phyloP scores from a whole-genome alignment of 352 stramenopile genomes.

The Peronospora belbahrii region DNA sequence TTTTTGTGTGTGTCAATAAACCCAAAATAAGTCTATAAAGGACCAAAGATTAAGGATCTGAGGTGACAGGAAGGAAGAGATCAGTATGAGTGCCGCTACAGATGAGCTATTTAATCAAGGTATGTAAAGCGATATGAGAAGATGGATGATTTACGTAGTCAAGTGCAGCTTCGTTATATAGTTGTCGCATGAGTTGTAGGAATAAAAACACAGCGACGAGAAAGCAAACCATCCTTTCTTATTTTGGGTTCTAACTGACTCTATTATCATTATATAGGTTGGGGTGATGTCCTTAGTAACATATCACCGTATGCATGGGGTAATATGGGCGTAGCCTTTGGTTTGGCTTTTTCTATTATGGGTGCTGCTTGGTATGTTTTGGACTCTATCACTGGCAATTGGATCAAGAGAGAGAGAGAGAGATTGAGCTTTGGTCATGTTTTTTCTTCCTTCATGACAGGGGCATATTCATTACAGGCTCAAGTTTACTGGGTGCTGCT shows the following conservation, averaged over 20 bases:
- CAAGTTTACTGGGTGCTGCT: slow-evolving; percentile 93
- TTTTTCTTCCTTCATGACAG: slow-evolving; percentile 22
- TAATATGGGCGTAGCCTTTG: slow-evolving; percentile 96
- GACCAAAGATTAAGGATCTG: no score
- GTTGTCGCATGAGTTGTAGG: no score
- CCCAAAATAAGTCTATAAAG: no score
- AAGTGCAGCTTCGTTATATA: no score
- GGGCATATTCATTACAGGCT: slow-evolving; percentile 91
- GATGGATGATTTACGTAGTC: not conserved
- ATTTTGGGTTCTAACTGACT: not conserved
- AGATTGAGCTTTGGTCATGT: slow-evolving; percentile 1
- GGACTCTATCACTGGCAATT: not conserved
- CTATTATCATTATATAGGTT: slow-evolving; percentile 35
- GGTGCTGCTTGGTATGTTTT: slow-evolving; percentile 89
- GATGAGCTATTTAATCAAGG: slow-evolving; percentile 84
- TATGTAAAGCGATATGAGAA: slow-evolving; percentile 21
- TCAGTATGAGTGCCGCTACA: slow-evolving; percentile 67
- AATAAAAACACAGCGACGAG: slow-evolving; percentile 3
- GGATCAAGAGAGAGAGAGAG: not conserved
- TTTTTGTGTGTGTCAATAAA: not conserved
- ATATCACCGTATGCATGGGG: slow-evolving; percentile 98
- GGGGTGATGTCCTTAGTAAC: slow-evolving; percentile 94
- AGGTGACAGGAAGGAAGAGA: slow-evolving; percentile 13
- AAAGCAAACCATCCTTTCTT: not conserved
- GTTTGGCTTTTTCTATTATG: slow-evolving; percentile 94